phyloP scores from a whole-genome alignment of 768 basidiomycete genomes.

The Sarcomyxa edulis region DNA sequence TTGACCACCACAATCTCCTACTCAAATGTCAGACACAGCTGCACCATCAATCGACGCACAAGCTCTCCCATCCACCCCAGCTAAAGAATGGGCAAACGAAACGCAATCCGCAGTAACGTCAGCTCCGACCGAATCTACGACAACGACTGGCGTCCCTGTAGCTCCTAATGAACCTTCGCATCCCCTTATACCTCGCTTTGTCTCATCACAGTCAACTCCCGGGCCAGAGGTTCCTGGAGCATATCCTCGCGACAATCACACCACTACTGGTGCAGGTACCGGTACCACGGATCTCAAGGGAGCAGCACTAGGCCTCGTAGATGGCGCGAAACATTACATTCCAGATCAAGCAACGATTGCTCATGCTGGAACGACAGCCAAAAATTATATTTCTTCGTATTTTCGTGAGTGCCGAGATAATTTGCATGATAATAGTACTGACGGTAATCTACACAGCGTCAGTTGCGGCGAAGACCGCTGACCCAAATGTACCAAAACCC shows the following conservation, averaged over 20 bases:
- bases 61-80: conserved; percentile 3
- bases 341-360: conserved; percentile 15
- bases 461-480: not conserved
- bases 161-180: not conserved
- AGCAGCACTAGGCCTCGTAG: not conserved
- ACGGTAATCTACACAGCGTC: not conserved
- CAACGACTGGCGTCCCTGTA: not conserved
- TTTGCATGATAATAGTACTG: too few relatives aligned
- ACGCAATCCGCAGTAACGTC: conserved; percentile 2
- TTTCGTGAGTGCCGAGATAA: too few relatives aligned
- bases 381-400: conserved; percentile 19
- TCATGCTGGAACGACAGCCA: conserved; percentile 14
- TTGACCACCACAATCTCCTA: too few relatives aligned
- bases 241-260: conserved; percentile 4
- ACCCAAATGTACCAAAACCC: not conserved
- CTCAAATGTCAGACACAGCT: too few relatives aligned
- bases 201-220: conserved; percentile 2
- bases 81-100: conserved; percentile 6
- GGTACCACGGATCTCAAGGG: not conserved
- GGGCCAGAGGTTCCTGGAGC: conserved; percentile 9
- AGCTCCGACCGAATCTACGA: too few relatives aligned
- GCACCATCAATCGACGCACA: conserved; percentile 4
- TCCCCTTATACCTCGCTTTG: not conserved
- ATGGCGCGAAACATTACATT: conserved; percentile 15
- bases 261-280: not conserved